Evolutionary conservation across 2,329 filamentous ascomycete genomes (phyloP), one percentile per base, ranked within the genome.

Genomic region (Grosmannia serpens): DNA sequence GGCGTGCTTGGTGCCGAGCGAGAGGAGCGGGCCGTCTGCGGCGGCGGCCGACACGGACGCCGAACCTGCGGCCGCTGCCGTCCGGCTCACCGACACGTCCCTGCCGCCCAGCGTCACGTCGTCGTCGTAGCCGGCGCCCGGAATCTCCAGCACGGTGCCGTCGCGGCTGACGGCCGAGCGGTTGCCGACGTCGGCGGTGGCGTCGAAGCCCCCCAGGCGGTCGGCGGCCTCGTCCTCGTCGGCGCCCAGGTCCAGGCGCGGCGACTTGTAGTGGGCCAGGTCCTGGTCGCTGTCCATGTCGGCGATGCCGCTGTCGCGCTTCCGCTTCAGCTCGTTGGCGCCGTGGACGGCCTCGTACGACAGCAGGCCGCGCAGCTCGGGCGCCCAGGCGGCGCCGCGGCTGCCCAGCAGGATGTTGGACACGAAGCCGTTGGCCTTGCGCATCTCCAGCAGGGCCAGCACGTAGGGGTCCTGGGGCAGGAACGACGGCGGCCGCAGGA

Each of bases 351-450:
- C 81, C 63, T 95, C 89, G 49, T 96, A 77, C 1, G 91, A 95
- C n/a, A 97, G 77, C 66, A 99, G 84, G n/a, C 88, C 90, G 61
- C 89, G 86, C 24, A 99, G 80, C 73, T 99, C 94, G 1, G 92
- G 92, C 4, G 92, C 92, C 91, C 91, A 96, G 49, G 83, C 83
- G 64, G 83, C 80, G 65, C 85, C 86, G 62, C 88, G 84, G 44
- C 86, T 88, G 62, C 91, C 89, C 56, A 88, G 86, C 74, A 96
- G 85, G 62, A 96, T 86, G 66, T 84, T 91, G 4, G 87, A 88
- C 22, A 96, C 89, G 66, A 99, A 97, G 46, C 85, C 89, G 57
- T 94, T 92, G 57, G 82, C 90, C 74, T 88, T 91, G 71, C 96
- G 94, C 81, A 96, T 87, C 65, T 91, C 89, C 77, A 96, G 87